Percentiles rank a stretch among this genome's conserved stretches.
These are phyloP conservation scores for Citrus medica DNA, from an alignment of 345 rosid species.

Conservation along the genomic window DNA sequence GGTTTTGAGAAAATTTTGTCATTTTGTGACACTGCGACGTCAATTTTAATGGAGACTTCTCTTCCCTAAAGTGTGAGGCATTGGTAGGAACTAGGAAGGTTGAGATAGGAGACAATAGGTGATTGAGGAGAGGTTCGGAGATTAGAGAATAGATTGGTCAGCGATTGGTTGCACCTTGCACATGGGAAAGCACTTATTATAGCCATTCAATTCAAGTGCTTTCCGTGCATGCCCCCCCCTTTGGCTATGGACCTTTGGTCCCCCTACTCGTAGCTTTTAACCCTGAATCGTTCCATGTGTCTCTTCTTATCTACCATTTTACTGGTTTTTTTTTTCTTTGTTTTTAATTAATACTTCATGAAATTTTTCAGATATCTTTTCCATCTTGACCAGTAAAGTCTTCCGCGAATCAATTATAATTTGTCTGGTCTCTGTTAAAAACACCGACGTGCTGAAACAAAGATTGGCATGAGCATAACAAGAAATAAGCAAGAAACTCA, in stretches of 20 bases:
- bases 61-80: too few relatives aligned
- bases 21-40: too few relatives aligned
- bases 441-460: background rate
- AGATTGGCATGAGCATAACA: too few relatives aligned
- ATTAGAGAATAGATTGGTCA: conserved; percentile 16
- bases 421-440: background rate
- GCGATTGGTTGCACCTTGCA: conserved; percentile 20
- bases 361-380: background rate
- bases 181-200: conserved; percentile 65
- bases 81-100: too few relatives aligned
- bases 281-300: conserved; percentile 31
- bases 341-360: background rate
- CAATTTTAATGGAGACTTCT: too few relatives aligned
- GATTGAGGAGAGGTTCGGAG: background rate
- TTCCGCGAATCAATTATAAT: background rate
- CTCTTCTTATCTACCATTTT: conserved; percentile 13
- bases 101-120: background rate
- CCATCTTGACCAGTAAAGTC: conserved; percentile 6
- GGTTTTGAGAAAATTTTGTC: too few relatives aligned
- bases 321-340: background rate
- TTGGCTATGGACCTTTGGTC: too few relatives aligned
- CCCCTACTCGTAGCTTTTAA: too few relatives aligned
- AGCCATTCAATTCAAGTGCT: conserved; percentile 61
- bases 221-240: conserved; percentile 21
- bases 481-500: background rate